Evolutionary conservation across 257 asterid genomes (phyloP), one percentile per base, ranked within the genome.

Genomic region (Cruciata laevipes): DNA sequence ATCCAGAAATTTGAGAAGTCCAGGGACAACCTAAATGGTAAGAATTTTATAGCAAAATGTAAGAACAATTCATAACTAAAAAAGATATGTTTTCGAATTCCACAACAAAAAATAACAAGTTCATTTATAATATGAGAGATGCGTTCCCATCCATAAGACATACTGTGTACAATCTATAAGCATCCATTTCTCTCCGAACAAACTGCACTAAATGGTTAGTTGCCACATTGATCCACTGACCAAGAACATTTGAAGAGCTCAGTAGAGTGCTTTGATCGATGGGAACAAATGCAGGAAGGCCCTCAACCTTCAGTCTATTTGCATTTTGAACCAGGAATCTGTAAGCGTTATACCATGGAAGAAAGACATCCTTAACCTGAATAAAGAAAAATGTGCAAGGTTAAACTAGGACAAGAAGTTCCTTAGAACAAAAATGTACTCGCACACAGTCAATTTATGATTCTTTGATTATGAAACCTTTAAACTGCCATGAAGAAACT

Each of bases 291-390:
- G 92, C 86, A 17, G 80, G 75, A 57, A 85, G 85, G 49, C 97
- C 97, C 76, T 94, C 99, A 72, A 85, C 73, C 82, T 94, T 96
- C 71, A 90, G 90, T 53, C 98, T 85, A 73, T 90, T 94, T 44
- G 98, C 91, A 85, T 90, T 94, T 80, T 94, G 99, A 74, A 94
- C 93, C 53, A 94, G 93, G 75, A 94, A 94, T 77, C 99, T 93
- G 66, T 93, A 93, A n/a, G 99, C 99, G 82, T 93, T 93, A 76
- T 93, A 90, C 99, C 99, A 93, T 9, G 97, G 99, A 78, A 93
- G 80, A 80, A 93, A 93, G 67, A 93, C 97, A 79, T 90, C 97
- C 73, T 86, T 93, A 47, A 81, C 83, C 85, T 81, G 83, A 67
- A 63, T 14, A 57, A 44, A 27, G 38, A 49, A 59, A 49, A 52